phyloP scores from a whole-genome alignment of 805 yeast genomes.

The Yamadazyma endophytica region DNA sequence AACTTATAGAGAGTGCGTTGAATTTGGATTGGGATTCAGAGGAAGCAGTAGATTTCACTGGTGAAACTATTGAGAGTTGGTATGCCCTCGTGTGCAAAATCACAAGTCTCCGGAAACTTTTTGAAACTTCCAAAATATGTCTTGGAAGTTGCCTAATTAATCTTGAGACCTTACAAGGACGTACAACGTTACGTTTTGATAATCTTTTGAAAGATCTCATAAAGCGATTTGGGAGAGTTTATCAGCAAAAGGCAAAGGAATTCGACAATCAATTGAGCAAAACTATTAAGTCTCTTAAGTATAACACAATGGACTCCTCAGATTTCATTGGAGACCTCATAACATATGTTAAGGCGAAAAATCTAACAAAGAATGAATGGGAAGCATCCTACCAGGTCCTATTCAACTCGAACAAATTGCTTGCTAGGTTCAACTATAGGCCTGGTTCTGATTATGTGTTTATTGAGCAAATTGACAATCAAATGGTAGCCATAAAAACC shows the following conservation, averaged over 20 bases:
- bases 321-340: slow-evolving; percentile 6
- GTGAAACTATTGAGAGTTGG: slow-evolving; percentile 41
- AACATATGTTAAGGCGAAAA: slow-evolving; percentile 5
- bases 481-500: slow-evolving; percentile 37
- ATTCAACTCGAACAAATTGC: slow-evolving; percentile 1
- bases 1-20: slow-evolving; percentile 55
- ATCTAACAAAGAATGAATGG: slow-evolving; percentile 5
- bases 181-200: slow-evolving; percentile 53
- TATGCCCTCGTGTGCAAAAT: slow-evolving; percentile 40
- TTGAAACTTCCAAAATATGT: slow-evolving; percentile 34
- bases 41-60: slow-evolving; percentile 29
- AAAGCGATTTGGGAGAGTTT: slow-evolving; percentile 33
- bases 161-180: slow-evolving; percentile 50
- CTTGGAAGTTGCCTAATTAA: slow-evolving; percentile 29
- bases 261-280: slow-evolving; percentile 26
- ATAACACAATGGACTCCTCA: slow-evolving; percentile 8
- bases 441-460: slow-evolving; percentile 54
- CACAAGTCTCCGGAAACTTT: slow-evolving; percentile 35
- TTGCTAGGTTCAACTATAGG: slow-evolving; percentile 20
- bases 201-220: slow-evolving; percentile 50
- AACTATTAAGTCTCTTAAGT: slow-evolving; percentile 20
- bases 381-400: slow-evolving; percentile 1
- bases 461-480: slow-evolving; percentile 59
- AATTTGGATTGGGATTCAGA: slow-evolving; percentile 40
- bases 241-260: slow-evolving; percentile 25